These are phyloP conservation scores for Schizonepeta tenuifolia DNA, from an alignment of 257 asterid species.

Conservation along the genomic window DNA sequence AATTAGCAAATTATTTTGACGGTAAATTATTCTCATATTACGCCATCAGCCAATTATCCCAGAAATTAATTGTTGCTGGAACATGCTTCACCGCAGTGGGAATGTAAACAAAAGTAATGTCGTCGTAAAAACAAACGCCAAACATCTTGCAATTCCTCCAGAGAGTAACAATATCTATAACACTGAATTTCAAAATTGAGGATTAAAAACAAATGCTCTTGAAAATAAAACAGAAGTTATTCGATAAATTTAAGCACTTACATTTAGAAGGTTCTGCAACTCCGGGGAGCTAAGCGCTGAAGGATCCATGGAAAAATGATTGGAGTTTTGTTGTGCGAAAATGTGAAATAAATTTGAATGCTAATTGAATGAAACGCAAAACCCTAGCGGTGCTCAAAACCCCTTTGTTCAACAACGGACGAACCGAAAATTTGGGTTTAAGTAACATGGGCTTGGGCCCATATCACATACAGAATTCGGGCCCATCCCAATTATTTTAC, in stretches of 20 bases:
- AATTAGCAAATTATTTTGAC: background rate
- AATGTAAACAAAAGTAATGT: background rate
- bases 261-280: constrained; percentile 52
- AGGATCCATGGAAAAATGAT: constrained; percentile 47
- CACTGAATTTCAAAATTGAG: background rate
- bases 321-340: background rate
- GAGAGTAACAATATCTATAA: background rate
- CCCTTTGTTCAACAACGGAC: background rate
- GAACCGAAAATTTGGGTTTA: background rate
- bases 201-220: background rate
- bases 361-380: background rate
- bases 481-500: background rate
- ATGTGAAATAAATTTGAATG: background rate
- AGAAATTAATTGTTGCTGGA: background rate
- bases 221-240: background rate
- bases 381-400: constrained; percentile 20
- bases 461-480: background rate
- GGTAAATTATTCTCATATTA: background rate
- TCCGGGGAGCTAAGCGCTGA: constrained; percentile 49
- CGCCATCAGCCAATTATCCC: background rate
- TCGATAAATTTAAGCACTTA: constrained; percentile 30
- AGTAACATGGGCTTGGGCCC: constrained; percentile 5
- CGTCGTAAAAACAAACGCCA: no score
- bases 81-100: background rate
- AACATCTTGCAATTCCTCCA: background rate